Evolutionary conservation across 2,329 filamentous ascomycete species (phyloP).

Genomic region (Chrysoporthe austroafricana): DNA sequence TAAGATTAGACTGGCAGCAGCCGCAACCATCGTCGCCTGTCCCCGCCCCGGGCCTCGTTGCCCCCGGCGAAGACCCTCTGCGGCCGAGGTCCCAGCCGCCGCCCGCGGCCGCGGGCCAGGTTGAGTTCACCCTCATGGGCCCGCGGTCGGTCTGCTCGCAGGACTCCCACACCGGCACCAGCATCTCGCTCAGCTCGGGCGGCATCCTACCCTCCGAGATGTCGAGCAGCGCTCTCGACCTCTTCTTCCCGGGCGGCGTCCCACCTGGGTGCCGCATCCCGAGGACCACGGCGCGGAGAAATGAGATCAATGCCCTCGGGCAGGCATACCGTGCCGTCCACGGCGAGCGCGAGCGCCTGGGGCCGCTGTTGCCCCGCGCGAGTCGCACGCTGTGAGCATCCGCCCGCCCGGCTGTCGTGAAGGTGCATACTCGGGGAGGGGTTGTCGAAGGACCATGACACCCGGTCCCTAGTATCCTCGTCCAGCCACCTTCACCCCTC

Average conservation of each 20-base stretch:
- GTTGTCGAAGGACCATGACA: not conserved
- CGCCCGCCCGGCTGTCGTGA: not conserved
- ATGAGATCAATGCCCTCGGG: not conserved
- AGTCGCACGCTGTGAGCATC: not conserved
- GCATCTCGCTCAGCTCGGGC: slow-evolving; percentile 2
- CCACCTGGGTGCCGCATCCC: not conserved
- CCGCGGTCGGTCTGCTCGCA: not conserved
- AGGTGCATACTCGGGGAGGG: not conserved
- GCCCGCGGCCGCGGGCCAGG: too few relatives aligned
- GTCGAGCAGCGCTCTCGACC: not conserved
- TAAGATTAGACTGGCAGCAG: not conserved
- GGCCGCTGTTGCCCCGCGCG: not conserved
- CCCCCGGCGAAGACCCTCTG: not conserved
- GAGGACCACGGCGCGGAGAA: not conserved
- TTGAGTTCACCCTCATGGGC: slow-evolving; percentile 1
- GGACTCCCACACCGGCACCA: not conserved
- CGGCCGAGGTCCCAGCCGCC: not conserved
- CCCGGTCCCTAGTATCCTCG: too few relatives aligned
- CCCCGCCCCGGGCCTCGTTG: not conserved
- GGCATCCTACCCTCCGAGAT: not conserved
- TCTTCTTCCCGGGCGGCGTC: not conserved
- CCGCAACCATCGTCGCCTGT: not conserved
- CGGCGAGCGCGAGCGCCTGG: not conserved
- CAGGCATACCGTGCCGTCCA: not conserved
- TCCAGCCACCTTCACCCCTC: too few relatives aligned